Conservation (phyloP, 257 asterid genomes). For the Schizonepeta tenuifolia region DNA sequence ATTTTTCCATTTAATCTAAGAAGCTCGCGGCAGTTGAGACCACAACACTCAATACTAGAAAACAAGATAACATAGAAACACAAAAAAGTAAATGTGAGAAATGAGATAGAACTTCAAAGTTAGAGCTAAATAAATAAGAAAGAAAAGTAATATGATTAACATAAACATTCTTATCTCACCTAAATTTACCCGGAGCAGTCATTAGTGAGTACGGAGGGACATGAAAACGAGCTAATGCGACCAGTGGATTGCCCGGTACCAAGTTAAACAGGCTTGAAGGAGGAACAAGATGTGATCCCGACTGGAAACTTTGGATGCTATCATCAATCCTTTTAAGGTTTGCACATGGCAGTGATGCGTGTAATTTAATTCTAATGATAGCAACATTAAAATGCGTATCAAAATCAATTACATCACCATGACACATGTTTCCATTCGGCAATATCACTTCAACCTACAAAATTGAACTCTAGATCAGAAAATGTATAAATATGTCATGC, state of each 20-base stretch:
- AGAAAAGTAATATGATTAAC: not conserved
- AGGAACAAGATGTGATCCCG: not conserved
- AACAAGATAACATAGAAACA: not conserved
- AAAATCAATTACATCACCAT: not conserved
- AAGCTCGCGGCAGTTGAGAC: not conserved
- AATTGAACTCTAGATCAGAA: not conserved
- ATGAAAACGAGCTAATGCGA: constrained; percentile 12
- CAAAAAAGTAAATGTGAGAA: not conserved
- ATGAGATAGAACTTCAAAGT: not conserved
- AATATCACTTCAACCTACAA: constrained; percentile 23
- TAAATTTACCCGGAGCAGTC: constrained; percentile 8
- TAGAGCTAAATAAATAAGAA: not conserved
- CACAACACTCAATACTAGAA: not conserved
- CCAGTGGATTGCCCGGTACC: not conserved
- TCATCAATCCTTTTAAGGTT: constrained; percentile 8
- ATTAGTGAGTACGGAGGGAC: not conserved
- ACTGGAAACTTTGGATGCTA: not conserved
- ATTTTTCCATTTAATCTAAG: constrained; percentile 8
- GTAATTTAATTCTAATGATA: not conserved
- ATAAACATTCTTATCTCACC: not conserved
- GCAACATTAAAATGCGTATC: constrained; percentile 12
- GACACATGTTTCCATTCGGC: not conserved
- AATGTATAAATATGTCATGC: not conserved
- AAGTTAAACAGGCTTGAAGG: not conserved
- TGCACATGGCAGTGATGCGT: not conserved